Evolutionary conservation across 78 protist species (phyloP), one percentile per base, ranked within the genome.

Genomic region (Dictyostelium purpureum): DNA sequence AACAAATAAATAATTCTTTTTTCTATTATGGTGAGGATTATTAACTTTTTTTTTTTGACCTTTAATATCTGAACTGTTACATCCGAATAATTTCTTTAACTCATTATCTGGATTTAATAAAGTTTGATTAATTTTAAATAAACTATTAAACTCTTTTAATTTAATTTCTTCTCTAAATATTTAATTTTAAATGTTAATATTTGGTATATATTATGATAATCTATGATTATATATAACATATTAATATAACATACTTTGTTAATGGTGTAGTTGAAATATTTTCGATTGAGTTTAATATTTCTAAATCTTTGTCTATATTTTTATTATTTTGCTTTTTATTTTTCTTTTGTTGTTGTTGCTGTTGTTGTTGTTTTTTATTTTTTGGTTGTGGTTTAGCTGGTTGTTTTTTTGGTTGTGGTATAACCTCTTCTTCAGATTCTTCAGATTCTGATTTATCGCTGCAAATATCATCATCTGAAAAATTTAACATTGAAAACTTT

Each of bases 51-150:
- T 85, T 26, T 59, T 85, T n/a, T 85, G 61, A 19, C 77, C 78
- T 73, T 73, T 85, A 54, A 73, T 69, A n/a, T 85, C 92, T 35
- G 66, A 79, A 28, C 57, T 42, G 47, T 70, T 85, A n/a, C 92
- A 85, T 33, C 92, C 92, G 47, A 85, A 85, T 40, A 85, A 26
- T 33, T 85, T 85, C 24, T 85, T 85, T 6, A 85, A 35, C 47
- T 85, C 92, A 35, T 74, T 74, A 26, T 77, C 57, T 59, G 82
- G 75, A 35, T 73, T 85, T 21, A 85, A 43, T 33, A 45, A 14
- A 2, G 5, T 49, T 33, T 38, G 56, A 47, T 73, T 67, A 33
- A 85, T 45, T 31, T 63, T 35, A 31, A 85, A 57, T 43, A 85
- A 42, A 14, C 73, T 51, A 18, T 6, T 37, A 28, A 31, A 85